Conservation (phyloP, 2,329 filamentous ascomycete species). For the Cladosporium oxysporum region DNA sequence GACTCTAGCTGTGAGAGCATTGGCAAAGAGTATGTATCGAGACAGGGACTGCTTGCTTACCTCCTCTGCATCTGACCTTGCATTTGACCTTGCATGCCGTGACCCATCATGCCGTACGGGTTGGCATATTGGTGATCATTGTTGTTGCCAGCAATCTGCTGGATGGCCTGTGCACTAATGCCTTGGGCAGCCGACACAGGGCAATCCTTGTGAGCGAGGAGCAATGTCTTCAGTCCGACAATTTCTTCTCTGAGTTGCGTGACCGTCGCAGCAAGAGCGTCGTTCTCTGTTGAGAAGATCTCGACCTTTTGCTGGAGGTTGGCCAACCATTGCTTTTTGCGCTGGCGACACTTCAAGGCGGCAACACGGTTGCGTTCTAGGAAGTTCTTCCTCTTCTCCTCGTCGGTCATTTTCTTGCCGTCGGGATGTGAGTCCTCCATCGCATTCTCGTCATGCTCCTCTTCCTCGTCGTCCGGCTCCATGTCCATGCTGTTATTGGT, state of each 20-base stretch:
- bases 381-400: slow-evolving; percentile 98
- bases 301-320: slow-evolving; percentile 95
- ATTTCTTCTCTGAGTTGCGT: slow-evolving; percentile 86
- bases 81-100: slow-evolving; percentile 33
- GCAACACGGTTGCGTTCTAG: slow-evolving; percentile 94
- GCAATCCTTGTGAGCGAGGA: slow-evolving; percentile 95
- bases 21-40: slow-evolving; percentile 14
- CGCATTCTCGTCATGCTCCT: slow-evolving; percentile 49
- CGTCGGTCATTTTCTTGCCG: slow-evolving; percentile 90
- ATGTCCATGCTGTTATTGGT: slow-evolving; percentile 48
- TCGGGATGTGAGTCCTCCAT: slow-evolving; percentile 49
- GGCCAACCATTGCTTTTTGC: slow-evolving; percentile 98
- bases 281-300: slow-evolving; percentile 88
- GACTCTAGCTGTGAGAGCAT: slow-evolving; percentile 9
- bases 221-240: slow-evolving; percentile 87
- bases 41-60: slow-evolving; percentile 25
- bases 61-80: slow-evolving; percentile 40
- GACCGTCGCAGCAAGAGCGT: slow-evolving; percentile 80
- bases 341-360: slow-evolving; percentile 92
- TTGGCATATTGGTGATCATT: slow-evolving; percentile 46
- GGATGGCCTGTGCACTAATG: slow-evolving; percentile 55
- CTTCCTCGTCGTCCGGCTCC: slow-evolving; percentile 57
- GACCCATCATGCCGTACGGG: slow-evolving; percentile 50
- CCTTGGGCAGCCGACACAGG: slow-evolving; percentile 88
- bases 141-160: slow-evolving; percentile 50